These are phyloP conservation scores for Salisapilia sapeloensis DNA, from an alignment of 352 stramenopile species.

Conservation along the genomic window DNA sequence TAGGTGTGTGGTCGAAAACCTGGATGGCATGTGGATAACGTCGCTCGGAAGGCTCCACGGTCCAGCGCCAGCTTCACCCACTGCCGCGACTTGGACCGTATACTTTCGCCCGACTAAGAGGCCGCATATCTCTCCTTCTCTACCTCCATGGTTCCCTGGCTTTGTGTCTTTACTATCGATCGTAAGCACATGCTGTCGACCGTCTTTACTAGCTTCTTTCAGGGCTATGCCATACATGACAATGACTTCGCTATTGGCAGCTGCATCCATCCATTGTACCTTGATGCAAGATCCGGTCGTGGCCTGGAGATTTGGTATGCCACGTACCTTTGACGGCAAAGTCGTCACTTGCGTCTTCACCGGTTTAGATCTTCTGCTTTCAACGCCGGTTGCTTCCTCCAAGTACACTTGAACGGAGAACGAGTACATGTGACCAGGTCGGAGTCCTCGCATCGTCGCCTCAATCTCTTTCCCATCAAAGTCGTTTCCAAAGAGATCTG, in stretches of 20 bases:
- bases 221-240: conserved; percentile 1
- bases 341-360: conserved; percentile 21
- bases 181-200: conserved; percentile 12
- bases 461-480: conserved; percentile 70
- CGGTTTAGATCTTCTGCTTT: conserved; percentile 26
- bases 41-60: conserved; percentile 26
- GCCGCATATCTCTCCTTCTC: conserved; percentile 19
- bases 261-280: conserved; percentile 34
- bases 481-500: conserved; percentile 47
- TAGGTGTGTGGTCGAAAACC: not conserved
- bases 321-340: conserved; percentile 15
- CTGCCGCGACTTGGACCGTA: conserved; percentile 38
- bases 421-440: conserved; percentile 39
- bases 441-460: conserved; percentile 22
- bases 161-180: conserved; percentile 5
- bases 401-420: conserved; percentile 58
- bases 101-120: conserved; percentile 22
- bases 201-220: conserved; percentile 3
- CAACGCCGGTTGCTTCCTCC: conserved; percentile 24
- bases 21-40: conserved; percentile 5
- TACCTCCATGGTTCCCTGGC: conserved; percentile 7
- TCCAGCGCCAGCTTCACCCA: conserved; percentile 39
- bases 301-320: conserved; percentile 12
- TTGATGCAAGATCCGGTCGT: conserved; percentile 13
- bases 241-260: conserved; percentile 22